Evolutionary conservation across 1,284 basidiomycete genomes (phyloP).

Genomic region (Sutorius eximius): DNA sequence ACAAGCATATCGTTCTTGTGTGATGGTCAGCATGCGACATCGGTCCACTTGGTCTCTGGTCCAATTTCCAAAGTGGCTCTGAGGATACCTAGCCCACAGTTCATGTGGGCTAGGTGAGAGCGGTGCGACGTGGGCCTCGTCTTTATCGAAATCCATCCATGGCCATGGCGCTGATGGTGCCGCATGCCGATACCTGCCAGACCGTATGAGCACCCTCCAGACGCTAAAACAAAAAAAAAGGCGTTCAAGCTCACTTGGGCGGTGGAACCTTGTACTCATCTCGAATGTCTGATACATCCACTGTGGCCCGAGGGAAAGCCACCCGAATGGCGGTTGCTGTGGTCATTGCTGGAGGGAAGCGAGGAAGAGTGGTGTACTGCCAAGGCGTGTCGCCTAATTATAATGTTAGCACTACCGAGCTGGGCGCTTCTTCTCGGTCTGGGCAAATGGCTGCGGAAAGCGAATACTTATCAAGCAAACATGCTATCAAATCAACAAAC

Average conservation of each 20-base stretch:
- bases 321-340: constrained; percentile 4
- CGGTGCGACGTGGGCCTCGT: constrained; percentile 14
- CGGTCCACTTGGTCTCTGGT: constrained; percentile 42
- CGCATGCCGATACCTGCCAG: constrained; percentile 36
- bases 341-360: constrained; percentile 12
- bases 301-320: not conserved
- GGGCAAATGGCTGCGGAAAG: not conserved
- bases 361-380: not conserved
- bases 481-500: constrained; percentile 1
- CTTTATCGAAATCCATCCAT: constrained; percentile 36
- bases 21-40: constrained; percentile 39
- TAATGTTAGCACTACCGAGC: constrained; percentile 4
- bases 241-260: constrained; percentile 19
- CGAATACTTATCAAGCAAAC: not conserved
- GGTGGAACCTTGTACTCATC: constrained; percentile 16
- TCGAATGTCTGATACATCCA: constrained; percentile 14
- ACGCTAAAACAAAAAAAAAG: not conserved
- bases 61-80: constrained; percentile 55
- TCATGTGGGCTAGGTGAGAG: constrained; percentile 1
- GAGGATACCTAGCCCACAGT: constrained; percentile 42
- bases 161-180: constrained; percentile 40
- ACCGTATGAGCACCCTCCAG: not conserved
- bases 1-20: constrained; percentile 30
- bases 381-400: constrained; percentile 1
- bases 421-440: constrained; percentile 3